These are phyloP conservation scores for Camillea tinctor DNA, from an alignment of 2,329 filamentous ascomycete genomes.

Conservation along the genomic window DNA sequence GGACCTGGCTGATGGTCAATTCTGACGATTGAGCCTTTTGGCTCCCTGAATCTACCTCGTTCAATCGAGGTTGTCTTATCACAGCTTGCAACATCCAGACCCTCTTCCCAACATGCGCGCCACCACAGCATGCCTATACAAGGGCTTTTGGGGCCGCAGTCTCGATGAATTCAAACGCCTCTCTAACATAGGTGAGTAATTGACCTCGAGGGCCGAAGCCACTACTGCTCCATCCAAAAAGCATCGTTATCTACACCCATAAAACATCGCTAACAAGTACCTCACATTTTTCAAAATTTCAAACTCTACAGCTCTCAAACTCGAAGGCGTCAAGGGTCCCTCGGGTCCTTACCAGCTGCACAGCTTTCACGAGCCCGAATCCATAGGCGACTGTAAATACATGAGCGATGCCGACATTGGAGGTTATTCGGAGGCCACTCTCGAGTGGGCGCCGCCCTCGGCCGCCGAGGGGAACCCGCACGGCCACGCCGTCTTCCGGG, in stretches of 20 bases:
- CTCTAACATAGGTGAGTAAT: slow-evolving; percentile 49
- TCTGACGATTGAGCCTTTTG: slow-evolving; percentile 31
- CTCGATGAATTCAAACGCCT: slow-evolving; percentile 59
- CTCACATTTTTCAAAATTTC: slow-evolving; percentile 44
- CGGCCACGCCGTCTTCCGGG: slow-evolving; percentile 76
- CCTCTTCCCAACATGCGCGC: slow-evolving; percentile 44
- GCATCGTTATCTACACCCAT: too few relatives aligned
- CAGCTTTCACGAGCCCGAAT: slow-evolving; percentile 54
- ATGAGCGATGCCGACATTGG: slow-evolving; percentile 88
- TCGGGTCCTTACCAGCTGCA: slow-evolving; percentile 63
- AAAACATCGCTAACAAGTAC: too few relatives aligned
- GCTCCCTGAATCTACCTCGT: slow-evolving; percentile 23
- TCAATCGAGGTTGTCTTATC: slow-evolving; percentile 2
- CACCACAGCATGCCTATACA: slow-evolving; percentile 43
- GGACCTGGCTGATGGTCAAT: slow-evolving; percentile 28
- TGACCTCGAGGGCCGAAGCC: too few relatives aligned
- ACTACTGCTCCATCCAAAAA: too few relatives aligned
- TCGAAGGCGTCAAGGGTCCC: slow-evolving; percentile 67
- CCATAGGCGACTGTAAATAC: slow-evolving; percentile 60
- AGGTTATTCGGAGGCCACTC: slow-evolving; percentile 72
- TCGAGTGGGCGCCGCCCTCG: slow-evolving; percentile 39
- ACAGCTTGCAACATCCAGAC: neutral
- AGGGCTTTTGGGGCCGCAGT: slow-evolving; percentile 58
- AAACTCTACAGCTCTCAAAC: slow-evolving; percentile 65
- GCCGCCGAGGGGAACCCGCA: slow-evolving; percentile 18